Evolutionary conservation across 805 yeast species (phyloP).

Genomic region (Grigorovia humatica): DNA sequence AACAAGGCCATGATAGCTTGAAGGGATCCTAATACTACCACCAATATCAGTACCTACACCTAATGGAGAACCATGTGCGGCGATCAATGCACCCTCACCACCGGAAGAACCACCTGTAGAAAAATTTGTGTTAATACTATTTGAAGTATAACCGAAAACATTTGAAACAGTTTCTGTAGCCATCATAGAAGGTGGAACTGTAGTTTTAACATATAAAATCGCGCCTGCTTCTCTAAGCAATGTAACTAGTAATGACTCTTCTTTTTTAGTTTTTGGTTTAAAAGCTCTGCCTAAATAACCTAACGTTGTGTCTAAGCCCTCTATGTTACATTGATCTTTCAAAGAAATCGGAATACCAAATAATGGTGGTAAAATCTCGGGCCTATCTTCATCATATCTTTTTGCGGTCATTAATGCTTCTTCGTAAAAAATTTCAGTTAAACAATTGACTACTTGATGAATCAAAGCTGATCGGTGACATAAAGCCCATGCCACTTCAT

Average conservation of each 20-base stretch:
- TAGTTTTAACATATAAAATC: slow-evolving; percentile 48
- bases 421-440: slow-evolving; percentile 34
- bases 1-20: slow-evolving; percentile 40
- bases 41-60: slow-evolving; percentile 59
- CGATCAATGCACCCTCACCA: slow-evolving; percentile 51
- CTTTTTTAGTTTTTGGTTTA: slow-evolving; percentile 8
- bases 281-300: slow-evolving; percentile 15
- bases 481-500: slow-evolving; percentile 31
- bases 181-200: slow-evolving; percentile 53
- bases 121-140: slow-evolving; percentile 40
- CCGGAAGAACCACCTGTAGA: slow-evolving; percentile 55
- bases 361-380: slow-evolving; percentile 47
- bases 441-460: slow-evolving; percentile 37
- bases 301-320: slow-evolving; percentile 15
- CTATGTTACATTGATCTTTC: slow-evolving; percentile 32
- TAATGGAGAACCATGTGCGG: slow-evolving; percentile 42
- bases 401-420: slow-evolving; percentile 43
- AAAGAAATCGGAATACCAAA: slow-evolving; percentile 60
- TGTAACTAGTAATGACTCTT: slow-evolving; percentile 16
- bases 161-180: slow-evolving; percentile 48
- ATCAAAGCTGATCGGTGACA: slow-evolving; percentile 47
- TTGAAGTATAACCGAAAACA: slow-evolving; percentile 43
- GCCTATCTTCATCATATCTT: slow-evolving; percentile 29
- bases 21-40: slow-evolving; percentile 52
- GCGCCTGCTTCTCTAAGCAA: slow-evolving; percentile 34